A percentile compares a stretch with the other conserved stretches of the same genome.
These are phyloP conservation scores for Colletotrichum orbiculare DNA, from an alignment of 2,329 filamentous ascomycete species.

Conservation along the genomic window DNA sequence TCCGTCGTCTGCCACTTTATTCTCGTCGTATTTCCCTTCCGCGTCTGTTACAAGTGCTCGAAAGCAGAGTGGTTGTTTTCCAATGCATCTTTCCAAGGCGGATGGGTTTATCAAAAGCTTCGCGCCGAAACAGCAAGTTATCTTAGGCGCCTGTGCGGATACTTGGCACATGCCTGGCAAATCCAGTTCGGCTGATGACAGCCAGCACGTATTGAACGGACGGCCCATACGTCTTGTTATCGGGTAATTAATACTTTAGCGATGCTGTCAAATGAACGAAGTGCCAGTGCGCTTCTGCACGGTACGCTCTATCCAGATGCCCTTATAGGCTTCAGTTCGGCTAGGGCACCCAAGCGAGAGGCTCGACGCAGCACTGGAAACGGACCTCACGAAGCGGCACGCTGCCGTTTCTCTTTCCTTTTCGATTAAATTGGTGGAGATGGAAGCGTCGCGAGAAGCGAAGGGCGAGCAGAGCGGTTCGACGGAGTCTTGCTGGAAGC, in stretches of 20 bases:
- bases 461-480: neutral
- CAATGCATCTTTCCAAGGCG: too few species aligned
- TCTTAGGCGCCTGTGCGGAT: too few species aligned
- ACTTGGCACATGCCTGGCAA: too few species aligned
- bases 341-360: slow-evolving; percentile 2
- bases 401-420: slow-evolving; percentile 9
- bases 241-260: too few species aligned
- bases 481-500: neutral
- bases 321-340: neutral
- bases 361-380: neutral
- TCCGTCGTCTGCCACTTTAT: neutral
- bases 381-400: slow-evolving; percentile 9
- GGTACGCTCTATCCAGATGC: neutral
- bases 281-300: neutral
- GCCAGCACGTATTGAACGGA: too few species aligned
- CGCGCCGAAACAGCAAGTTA: too few species aligned
- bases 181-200: too few species aligned
- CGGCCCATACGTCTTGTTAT: too few species aligned
- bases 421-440: slow-evolving; percentile 5
- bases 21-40: slow-evolving; percentile 4
- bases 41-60: too few species aligned
- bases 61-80: too few species aligned
- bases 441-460: neutral
- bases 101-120: too few species aligned
- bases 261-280: too few species aligned